Evolutionary conservation across 2,329 filamentous ascomycete species (phyloP).

Genomic region (Trichoderma guizhouense): DNA sequence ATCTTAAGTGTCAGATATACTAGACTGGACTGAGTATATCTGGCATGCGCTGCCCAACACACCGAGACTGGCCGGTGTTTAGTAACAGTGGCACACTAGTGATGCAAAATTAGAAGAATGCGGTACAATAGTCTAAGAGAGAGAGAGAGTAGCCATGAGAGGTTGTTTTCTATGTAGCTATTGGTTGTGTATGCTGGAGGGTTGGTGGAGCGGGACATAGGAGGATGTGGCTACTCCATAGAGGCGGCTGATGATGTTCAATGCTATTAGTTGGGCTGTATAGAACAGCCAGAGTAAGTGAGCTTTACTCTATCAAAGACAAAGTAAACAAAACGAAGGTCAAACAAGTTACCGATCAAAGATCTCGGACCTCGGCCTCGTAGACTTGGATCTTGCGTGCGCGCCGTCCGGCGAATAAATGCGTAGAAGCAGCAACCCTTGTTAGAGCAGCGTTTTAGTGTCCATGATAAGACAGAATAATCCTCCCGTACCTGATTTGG

Average conservation of each 20-base stretch:
- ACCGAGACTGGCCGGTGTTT: not conserved
- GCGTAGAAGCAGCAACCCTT: not conserved
- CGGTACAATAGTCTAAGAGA: not conserved
- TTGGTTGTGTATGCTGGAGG: not conserved
- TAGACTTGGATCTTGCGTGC: not conserved
- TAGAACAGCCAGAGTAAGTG: not conserved
- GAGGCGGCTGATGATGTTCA: not conserved
- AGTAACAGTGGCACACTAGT: not conserved
- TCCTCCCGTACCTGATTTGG: not conserved
- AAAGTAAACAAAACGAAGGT: not conserved
- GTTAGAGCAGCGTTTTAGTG: not conserved
- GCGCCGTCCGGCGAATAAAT: not conserved
- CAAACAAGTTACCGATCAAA: accelerated
- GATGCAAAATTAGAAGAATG: not conserved
- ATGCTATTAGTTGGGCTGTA: not conserved
- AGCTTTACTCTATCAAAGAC: not conserved
- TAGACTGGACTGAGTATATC: not conserved
- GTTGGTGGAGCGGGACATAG: not conserved
- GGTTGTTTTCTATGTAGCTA: not conserved
- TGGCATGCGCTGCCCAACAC: not conserved
- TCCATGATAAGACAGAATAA: not conserved
- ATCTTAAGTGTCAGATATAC: not conserved
- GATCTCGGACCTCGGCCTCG: not conserved
- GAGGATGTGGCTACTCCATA: not conserved
- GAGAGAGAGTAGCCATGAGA: not conserved